Evolutionary conservation across 805 yeast genomes (phyloP).

Genomic region (Wickerhamiella hasegawae): DNA sequence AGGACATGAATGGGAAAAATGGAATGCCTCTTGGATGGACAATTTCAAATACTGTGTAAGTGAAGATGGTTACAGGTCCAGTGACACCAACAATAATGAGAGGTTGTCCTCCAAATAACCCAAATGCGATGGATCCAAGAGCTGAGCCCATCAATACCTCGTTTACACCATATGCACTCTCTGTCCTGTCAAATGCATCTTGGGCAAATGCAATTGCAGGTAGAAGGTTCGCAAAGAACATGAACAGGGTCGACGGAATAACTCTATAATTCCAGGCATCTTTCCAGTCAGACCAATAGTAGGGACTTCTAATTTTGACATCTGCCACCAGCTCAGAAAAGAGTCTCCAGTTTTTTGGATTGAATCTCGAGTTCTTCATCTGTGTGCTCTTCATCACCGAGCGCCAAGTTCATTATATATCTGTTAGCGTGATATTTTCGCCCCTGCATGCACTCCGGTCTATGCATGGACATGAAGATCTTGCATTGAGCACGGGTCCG

Average conservation of each 20-base stretch:
- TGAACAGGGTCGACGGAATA: conserved; percentile 65
- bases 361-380: no score
- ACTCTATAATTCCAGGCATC: conserved; percentile 82
- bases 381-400: no score
- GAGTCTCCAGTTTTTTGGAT: background rate
- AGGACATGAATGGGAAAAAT: conserved; percentile 85
- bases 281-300: conserved; percentile 61
- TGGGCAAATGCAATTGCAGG: conserved; percentile 96
- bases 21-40: conserved; percentile 33
- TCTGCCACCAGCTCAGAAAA: conserved; percentile 21
- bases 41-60: conserved; percentile 72
- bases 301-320: conserved; percentile 39
- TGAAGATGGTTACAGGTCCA: conserved; percentile 86
- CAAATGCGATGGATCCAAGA: conserved; percentile 78
- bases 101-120: conserved; percentile 78
- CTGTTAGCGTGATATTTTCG: no score
- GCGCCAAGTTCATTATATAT: no score
- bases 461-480: no score
- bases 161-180: conserved; percentile 77
- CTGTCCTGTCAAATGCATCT: conserved; percentile 88
- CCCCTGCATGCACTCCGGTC: no score
- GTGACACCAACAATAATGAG: conserved; percentile 93
- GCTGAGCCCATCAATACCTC: conserved; percentile 77
- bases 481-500: no score
- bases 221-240: conserved; percentile 74